phyloP scores from a whole-genome alignment of 129 eudicot genomes.

The Daucus carota region DNA sequence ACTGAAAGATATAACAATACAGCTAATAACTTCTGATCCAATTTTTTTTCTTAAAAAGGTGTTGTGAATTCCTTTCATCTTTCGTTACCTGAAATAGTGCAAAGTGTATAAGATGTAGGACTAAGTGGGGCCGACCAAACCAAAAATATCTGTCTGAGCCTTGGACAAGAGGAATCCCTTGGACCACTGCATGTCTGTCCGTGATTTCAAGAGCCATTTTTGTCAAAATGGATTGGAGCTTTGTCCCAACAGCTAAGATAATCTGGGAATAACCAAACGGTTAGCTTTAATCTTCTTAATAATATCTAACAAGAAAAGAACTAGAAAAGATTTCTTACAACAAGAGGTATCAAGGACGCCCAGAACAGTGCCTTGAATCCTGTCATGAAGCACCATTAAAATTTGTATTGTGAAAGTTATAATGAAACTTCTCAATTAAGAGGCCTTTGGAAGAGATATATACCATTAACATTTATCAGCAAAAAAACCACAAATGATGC shows the following conservation, averaged over 20 bases:
- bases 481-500: constrained; percentile 81
- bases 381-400: constrained; percentile 12
- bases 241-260: constrained; percentile 58
- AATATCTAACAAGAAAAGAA: not conserved
- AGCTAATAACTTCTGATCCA: not conserved
- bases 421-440: constrained; percentile 1
- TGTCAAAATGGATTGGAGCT: constrained; percentile 58
- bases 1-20: not conserved
- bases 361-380: constrained; percentile 85
- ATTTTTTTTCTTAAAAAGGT: not conserved
- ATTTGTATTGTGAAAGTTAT: not conserved
- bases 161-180: constrained; percentile 50
- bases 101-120: constrained; percentile 50
- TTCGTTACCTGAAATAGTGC: constrained; percentile 50
- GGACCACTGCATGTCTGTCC: constrained; percentile 43
- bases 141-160: constrained; percentile 60
- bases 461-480: constrained; percentile 80
- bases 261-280: constrained; percentile 26
- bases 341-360: constrained; percentile 77
- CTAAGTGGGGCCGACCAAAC: constrained; percentile 63
- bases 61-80: not conserved
- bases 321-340: constrained; percentile 43
- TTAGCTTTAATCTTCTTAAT: constrained; percentile 10
- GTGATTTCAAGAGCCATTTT: constrained; percentile 53
- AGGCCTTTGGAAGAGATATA: constrained; percentile 5